phyloP scores from a whole-genome alignment of 78 protist species.

The Pigoraptor vietnamica region DNA sequence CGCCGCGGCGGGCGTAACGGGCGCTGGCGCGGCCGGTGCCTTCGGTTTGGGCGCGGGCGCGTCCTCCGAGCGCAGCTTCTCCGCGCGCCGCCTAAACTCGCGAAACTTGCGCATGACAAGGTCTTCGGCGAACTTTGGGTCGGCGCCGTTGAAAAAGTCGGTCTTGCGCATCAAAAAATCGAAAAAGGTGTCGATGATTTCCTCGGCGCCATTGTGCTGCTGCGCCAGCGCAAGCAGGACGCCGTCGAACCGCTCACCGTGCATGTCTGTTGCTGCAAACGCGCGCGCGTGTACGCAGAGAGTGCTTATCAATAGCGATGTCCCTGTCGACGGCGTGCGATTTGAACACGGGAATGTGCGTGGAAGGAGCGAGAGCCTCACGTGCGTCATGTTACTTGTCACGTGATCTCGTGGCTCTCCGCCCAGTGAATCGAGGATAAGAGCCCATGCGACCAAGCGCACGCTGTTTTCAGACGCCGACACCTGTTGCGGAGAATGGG shows the following conservation, averaged over 20 bases:
- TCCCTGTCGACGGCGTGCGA: too few relatives aligned
- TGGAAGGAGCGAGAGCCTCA: too few relatives aligned
- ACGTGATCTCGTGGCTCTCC: too few relatives aligned
- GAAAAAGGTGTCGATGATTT: constrained; percentile 47
- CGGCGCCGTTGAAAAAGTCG: constrained; percentile 50
- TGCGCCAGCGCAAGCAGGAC: constrained; percentile 40
- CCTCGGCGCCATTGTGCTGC: constrained; percentile 50
- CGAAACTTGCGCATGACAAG: background rate
- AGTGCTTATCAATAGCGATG: too few relatives aligned
- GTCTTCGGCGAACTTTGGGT: background rate
- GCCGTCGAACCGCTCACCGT: constrained; percentile 44
- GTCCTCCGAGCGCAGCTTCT: background rate
- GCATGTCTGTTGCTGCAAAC: too few relatives aligned
- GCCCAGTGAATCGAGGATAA: too few relatives aligned
- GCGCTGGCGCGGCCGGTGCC: background rate
- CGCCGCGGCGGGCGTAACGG: background rate
- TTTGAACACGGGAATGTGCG: too few relatives aligned
- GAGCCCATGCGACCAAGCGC: too few relatives aligned
- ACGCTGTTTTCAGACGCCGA: too few relatives aligned
- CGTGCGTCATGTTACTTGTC: too few relatives aligned
- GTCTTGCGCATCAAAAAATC: constrained; percentile 59
- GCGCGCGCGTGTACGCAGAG: too few relatives aligned
- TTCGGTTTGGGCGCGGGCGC: background rate
- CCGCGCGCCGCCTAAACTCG: background rate
- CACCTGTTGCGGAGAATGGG: too few relatives aligned